A percentile compares a stretch with the other conserved stretches of the same genome.
Conservation (phyloP, 148 eudicot genomes). For the Agrostemma githago region DNA sequence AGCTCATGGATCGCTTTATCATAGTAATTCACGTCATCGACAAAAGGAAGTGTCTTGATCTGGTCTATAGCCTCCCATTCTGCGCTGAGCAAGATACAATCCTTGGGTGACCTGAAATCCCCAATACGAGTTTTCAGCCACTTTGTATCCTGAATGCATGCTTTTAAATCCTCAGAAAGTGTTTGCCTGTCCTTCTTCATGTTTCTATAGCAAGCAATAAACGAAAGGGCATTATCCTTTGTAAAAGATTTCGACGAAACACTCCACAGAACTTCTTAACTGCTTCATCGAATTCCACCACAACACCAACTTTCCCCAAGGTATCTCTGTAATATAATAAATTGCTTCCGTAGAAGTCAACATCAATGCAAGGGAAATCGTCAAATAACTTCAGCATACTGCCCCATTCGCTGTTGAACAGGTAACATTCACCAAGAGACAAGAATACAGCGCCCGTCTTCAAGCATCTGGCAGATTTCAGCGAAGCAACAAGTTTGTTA, state of each 20-base stretch:
- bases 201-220: constrained; percentile 38
- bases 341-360: constrained; percentile 29
- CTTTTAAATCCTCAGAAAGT: constrained; percentile 28
- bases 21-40: constrained; percentile 48
- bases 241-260: constrained; percentile 25
- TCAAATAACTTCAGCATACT: constrained; percentile 46
- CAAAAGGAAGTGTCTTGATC: constrained; percentile 49
- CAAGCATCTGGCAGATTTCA: constrained; percentile 38
- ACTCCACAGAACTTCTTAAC: constrained; percentile 29
- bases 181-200: constrained; percentile 13
- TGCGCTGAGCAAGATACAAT: constrained; percentile 39
- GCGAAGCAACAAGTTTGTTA: constrained; percentile 22
- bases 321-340: constrained; percentile 32
- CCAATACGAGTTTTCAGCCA: constrained; percentile 55
- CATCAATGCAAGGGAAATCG: constrained; percentile 43
- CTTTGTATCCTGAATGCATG: constrained; percentile 31
- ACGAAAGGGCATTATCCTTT: constrained; percentile 28
- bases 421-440: constrained; percentile 39
- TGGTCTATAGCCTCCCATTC: constrained; percentile 43
- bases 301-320: constrained; percentile 38
- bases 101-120: constrained; percentile 40
- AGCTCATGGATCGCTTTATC: constrained; percentile 41
- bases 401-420: constrained; percentile 21
- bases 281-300: constrained; percentile 44
- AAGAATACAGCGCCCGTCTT: constrained; percentile 34